Evolutionary conservation across 2,329 filamentous ascomycete genomes (phyloP).

Genomic region (Tympanopsis confertula): DNA sequence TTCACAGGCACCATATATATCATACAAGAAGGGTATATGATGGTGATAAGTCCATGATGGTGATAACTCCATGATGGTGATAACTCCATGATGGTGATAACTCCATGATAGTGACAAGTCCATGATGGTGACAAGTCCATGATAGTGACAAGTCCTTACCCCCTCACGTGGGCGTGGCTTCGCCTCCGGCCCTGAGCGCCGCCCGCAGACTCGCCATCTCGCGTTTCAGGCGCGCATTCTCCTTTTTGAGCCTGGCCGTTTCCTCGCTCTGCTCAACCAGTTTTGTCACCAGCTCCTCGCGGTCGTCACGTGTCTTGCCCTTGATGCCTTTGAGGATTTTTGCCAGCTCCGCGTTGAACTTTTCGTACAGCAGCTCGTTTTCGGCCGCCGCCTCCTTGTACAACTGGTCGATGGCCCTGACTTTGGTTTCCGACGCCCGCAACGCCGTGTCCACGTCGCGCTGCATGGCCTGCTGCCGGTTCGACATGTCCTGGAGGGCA

Average conservation of each 20-base stretch:
- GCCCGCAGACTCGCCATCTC: constrained; percentile 65
- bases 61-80: too few relatives aligned
- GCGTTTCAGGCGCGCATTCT: constrained; percentile 72
- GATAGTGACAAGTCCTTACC: too few relatives aligned
- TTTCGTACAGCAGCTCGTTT: constrained; percentile 84
- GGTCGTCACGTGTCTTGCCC: constrained; percentile 62
- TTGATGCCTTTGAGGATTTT: constrained; percentile 70
- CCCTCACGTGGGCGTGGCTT: too few relatives aligned
- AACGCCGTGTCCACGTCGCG: constrained; percentile 62
- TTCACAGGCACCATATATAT: too few relatives aligned
- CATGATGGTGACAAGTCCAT: too few relatives aligned
- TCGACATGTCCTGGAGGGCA: constrained; percentile 44
- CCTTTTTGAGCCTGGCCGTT: constrained; percentile 64
- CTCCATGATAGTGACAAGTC: too few relatives aligned
- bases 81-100: too few relatives aligned
- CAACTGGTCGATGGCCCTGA: constrained; percentile 73
- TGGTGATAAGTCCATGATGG: too few relatives aligned
- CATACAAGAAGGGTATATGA: too few relatives aligned
- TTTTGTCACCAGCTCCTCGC: constrained; percentile 63
- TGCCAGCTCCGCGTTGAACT: constrained; percentile 81
- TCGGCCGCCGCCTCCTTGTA: constrained; percentile 81
- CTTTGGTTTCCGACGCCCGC: constrained; percentile 64
- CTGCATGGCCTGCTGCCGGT: constrained; percentile 52
- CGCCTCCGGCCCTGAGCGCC: constrained; percentile 35
- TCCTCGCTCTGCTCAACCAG: constrained; percentile 70